Evolutionary conservation across 2,329 filamentous ascomycete genomes (phyloP), one percentile per base, ranked within the genome.

Genomic region (Hypoxylon sp.): DNA sequence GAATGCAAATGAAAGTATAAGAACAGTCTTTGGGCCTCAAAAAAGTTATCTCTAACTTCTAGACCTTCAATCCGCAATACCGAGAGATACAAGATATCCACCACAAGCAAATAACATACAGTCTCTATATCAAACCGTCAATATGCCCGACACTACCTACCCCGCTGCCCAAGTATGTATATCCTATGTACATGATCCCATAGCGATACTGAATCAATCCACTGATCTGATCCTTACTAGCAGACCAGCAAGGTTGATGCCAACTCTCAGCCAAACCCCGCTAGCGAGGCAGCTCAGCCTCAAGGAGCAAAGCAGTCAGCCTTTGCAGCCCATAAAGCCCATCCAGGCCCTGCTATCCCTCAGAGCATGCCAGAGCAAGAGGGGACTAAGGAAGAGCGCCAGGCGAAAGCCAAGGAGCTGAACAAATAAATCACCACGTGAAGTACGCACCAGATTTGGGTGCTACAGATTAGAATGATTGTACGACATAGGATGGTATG

Each of bases 361-460:
- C 77, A 86, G 67, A 80, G 84, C 64, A 83, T 88, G 79, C 82
- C 83, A 14, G 78, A 84, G 52, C 76, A 85, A 75, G 86, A 89
- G 79, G 88, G 87, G 14, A 87, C 85, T 62, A 91, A 90, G 78
- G 89, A 91, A 76, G 90, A 93, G 73, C 85, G 90, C 56, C 81
- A 84, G 73, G 87, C 85, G 11, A 89, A 87, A 76, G 88, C 87
- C 65, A 81, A 88, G 75, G 87, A 86, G 73, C 72, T 93, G 77
- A 92, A 92, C 82, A 87, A 90, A 74, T 79, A 77, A 60, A 64
- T 11, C 4, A 7, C 40, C 46, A 51, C 14, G 42, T 61, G 2
- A 20, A 40, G 5, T 32, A 22, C 45, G 32, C 40, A 20, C 12
- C 4, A 46, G 30, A 7, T 22, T 24, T 20, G 32, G 36, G 14